Conservation (phyloP, 2,329 filamentous ascomycete species). For the Penicillium sp. region DNA sequence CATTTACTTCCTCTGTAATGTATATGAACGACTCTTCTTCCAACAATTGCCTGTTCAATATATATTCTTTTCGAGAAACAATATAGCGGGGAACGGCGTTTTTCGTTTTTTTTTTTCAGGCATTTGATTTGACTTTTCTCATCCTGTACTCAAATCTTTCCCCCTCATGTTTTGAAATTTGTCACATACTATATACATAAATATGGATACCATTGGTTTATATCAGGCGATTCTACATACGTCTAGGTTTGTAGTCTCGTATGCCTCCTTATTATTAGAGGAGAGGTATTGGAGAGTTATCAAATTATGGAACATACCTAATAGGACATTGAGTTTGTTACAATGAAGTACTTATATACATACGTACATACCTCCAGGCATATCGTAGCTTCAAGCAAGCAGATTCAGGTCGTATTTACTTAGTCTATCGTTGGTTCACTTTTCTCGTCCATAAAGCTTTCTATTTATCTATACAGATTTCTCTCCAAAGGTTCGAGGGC, state of each 20-base stretch:
- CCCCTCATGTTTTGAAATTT: background rate
- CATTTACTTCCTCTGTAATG: conserved; percentile 7
- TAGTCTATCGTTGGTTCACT: background rate
- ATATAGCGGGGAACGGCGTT: conserved; percentile 8
- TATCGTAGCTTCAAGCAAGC: background rate
- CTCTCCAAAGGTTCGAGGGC: conserved; percentile 8
- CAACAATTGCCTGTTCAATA: background rate
- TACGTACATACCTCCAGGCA: too few species aligned
- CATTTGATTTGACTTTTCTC: background rate
- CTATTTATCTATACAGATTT: conserved; percentile 17
- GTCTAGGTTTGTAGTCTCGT: background rate
- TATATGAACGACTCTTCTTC: background rate
- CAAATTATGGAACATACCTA: too few species aligned
- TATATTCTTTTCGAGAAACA: conserved; percentile 6
- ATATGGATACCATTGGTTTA: background rate
- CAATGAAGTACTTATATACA: too few species aligned
- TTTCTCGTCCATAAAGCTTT: conserved; percentile 14
- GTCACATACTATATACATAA: background rate
- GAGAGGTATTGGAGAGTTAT: too few species aligned
- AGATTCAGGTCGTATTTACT: background rate
- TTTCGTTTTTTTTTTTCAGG: too few species aligned
- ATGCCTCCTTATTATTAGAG: too few species aligned
- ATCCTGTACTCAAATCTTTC: background rate
- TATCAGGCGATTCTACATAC: background rate
- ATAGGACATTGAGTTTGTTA: too few species aligned